Percentiles rank a stretch among this genome's conserved stretches.
Evolutionary conservation across 805 yeast genomes (phyloP).

Genomic region (Cyberlindnera misumaiensis): DNA sequence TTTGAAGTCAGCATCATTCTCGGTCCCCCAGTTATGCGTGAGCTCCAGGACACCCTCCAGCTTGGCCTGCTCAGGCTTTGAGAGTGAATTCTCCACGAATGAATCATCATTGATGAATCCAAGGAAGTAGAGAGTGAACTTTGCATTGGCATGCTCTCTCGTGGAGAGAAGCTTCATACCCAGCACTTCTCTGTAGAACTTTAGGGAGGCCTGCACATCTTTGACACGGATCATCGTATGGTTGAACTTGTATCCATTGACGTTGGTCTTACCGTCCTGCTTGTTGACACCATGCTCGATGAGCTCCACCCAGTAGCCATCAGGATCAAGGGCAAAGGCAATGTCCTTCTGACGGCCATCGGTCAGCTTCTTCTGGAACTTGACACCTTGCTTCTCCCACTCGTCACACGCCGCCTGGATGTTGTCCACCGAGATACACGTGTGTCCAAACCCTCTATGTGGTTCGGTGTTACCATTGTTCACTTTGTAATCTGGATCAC

Average conservation of each 20-base stretch:
- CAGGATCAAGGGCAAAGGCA: conserved; percentile 93
- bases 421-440: conserved; percentile 82
- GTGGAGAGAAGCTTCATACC: conserved; percentile 72
- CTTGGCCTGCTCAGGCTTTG: conserved; percentile 27
- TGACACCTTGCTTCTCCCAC: conserved; percentile 55
- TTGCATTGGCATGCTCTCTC: conserved; percentile 54
- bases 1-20: conserved; percentile 60
- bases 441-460: conserved; percentile 89
- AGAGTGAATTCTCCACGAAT: conserved; percentile 36
- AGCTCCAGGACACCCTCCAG: conserved; percentile 77
- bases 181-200: conserved; percentile 69
- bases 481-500: conserved; percentile 45
- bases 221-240: conserved; percentile 91
- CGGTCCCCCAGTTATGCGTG: conserved; percentile 96
- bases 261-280: conserved; percentile 33
- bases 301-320: conserved; percentile 95
- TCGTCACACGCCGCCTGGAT: conserved; percentile 53
- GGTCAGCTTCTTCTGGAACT: conserved; percentile 71
- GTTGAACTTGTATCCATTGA: conserved; percentile 42
- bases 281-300: conserved; percentile 49
- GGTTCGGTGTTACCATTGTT: conserved; percentile 85
- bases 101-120: conserved; percentile 53
- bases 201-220: conserved; percentile 70
- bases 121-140: conserved; percentile 81
- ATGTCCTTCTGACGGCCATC: conserved; percentile 93